These are phyloP conservation scores for Hansenula lynferdii DNA, from an alignment of 1,139 yeast genomes.

Conservation along the genomic window DNA sequence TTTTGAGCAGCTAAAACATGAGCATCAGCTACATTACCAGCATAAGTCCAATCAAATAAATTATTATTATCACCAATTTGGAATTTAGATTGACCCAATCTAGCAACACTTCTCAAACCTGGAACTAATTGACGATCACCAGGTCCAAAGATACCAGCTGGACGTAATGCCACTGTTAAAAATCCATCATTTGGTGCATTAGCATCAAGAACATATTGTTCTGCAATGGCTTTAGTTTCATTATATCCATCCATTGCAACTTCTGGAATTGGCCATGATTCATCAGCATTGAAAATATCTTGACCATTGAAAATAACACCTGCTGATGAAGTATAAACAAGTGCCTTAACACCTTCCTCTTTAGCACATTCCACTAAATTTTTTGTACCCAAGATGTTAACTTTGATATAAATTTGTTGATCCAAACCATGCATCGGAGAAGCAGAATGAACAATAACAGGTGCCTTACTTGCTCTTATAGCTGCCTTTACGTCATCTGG, in stretches of 20 bases:
- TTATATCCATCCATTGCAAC: slow-evolving; percentile 96
- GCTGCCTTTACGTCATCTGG: slow-evolving; percentile 64
- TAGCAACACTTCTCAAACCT: slow-evolving; percentile 80
- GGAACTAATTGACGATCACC: slow-evolving; percentile 98
- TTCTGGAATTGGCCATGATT: slow-evolving; percentile 87
- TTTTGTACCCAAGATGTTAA: slow-evolving; percentile 85
- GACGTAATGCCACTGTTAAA: slow-evolving; percentile 81
- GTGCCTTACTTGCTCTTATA: slow-evolving; percentile 52
- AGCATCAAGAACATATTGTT: slow-evolving; percentile 70
- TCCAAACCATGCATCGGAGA: slow-evolving; percentile 92
- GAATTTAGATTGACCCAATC: slow-evolving; percentile 81
- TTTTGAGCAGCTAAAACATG: slow-evolving; percentile 89
- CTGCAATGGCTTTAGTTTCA: slow-evolving; percentile 92
- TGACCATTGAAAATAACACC: slow-evolving; percentile 96
- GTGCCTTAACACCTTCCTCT: slow-evolving; percentile 48
- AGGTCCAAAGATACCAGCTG: slow-evolving; percentile 98
- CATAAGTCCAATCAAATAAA: slow-evolving; percentile 94
- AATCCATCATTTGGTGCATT: slow-evolving; percentile 51
- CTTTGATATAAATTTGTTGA: slow-evolving; percentile 77
- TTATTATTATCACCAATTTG: slow-evolving; percentile 94
- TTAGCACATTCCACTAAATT: slow-evolving; percentile 67
- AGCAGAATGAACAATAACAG: slow-evolving; percentile 90
- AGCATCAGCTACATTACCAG: slow-evolving; percentile 98
- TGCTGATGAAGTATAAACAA: slow-evolving; percentile 95
- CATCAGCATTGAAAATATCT: slow-evolving; percentile 88